phyloP scores from a whole-genome alignment of 768 basidiomycete genomes.

The Lentinula edodes region DNA sequence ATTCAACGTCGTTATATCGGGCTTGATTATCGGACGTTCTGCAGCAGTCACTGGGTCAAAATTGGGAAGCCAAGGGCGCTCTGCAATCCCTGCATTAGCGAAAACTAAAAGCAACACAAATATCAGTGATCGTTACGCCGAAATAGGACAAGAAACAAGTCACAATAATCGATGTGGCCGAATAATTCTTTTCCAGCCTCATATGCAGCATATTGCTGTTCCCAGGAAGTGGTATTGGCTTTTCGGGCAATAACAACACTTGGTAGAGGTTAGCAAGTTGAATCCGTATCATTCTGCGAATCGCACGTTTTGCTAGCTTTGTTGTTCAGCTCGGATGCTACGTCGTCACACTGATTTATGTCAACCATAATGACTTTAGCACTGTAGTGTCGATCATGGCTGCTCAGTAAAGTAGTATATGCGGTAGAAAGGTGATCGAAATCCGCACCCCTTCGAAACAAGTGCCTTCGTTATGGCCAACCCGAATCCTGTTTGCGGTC shows the following conservation, averaged over 20 bases:
- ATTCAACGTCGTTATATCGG: constrained; percentile 9
- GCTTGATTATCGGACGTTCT: constrained; percentile 11
- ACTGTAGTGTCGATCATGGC: background rate
- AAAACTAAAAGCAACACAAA: constrained; percentile 6
- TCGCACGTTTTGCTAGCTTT: constrained; percentile 13
- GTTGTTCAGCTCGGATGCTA: constrained; percentile 13
- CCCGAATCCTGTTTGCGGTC: constrained; percentile 10
- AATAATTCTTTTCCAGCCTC: constrained; percentile 9
- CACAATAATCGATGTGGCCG: constrained; percentile 15
- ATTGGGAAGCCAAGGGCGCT: constrained; percentile 15
- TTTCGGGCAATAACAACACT: constrained; percentile 14
- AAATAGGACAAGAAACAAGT: background rate
- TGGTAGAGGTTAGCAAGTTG: background rate
- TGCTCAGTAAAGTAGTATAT: background rate
- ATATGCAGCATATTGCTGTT: constrained; percentile 14
- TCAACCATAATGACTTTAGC: constrained; percentile 14
- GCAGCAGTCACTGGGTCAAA: constrained; percentile 11
- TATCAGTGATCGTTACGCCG: background rate
- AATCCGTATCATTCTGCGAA: background rate
- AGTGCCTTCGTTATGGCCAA: constrained; percentile 10
- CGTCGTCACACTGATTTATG: constrained; percentile 9
- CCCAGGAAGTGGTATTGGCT: constrained; percentile 13
- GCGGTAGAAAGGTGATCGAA: too few relatives aligned
- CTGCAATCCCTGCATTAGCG: constrained; percentile 16
- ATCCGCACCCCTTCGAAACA: constrained; percentile 11